These are phyloP conservation scores for Lactifluus hygrophoroides DNA, from an alignment of 768 basidiomycete species.

Conservation along the genomic window DNA sequence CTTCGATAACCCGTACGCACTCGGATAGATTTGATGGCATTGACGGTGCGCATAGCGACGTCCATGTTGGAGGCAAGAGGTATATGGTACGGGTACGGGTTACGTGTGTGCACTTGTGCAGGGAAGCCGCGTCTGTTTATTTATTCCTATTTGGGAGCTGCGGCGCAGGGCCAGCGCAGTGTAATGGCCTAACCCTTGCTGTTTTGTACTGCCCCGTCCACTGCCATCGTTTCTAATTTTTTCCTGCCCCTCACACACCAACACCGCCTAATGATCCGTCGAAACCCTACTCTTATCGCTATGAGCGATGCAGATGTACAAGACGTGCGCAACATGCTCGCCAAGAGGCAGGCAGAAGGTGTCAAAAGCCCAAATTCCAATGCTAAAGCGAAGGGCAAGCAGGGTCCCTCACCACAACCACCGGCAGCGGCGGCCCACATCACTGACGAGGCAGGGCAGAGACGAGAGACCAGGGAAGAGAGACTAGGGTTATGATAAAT, in stretches of 20 bases:
- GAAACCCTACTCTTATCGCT: slow-evolving; percentile 65
- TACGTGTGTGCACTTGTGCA: neutral
- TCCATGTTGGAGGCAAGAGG: slow-evolving; percentile 45
- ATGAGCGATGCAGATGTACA: slow-evolving; percentile 75
- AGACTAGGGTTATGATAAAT: slow-evolving; percentile 24
- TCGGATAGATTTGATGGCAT: slow-evolving; percentile 60
- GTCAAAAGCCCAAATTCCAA: slow-evolving; percentile 1
- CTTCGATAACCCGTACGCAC: slow-evolving; percentile 34
- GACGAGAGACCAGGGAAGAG: slow-evolving; percentile 30
- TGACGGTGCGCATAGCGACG: slow-evolving; percentile 50
- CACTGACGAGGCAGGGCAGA: slow-evolving; percentile 28
- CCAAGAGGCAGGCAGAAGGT: slow-evolving; percentile 27
- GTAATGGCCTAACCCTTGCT: no score
- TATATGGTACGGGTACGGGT: neutral
- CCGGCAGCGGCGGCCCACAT: slow-evolving; percentile 17
- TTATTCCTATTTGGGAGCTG: slow-evolving; percentile 15
- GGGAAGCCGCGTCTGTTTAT: neutral
- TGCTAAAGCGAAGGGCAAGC: slow-evolving; percentile 10
- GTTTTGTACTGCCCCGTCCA: no score
- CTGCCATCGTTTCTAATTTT: neutral
- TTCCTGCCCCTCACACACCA: neutral
- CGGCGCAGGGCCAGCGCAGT: slow-evolving; percentile 11
- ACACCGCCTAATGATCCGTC: slow-evolving; percentile 55
- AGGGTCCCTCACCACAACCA: neutral
- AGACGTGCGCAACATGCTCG: slow-evolving; percentile 56